A percentile compares a stretch with the other conserved stretches of the same genome.
These are phyloP conservation scores for Solanum rostratum DNA, from an alignment of 257 asterid species.

Conservation along the genomic window DNA sequence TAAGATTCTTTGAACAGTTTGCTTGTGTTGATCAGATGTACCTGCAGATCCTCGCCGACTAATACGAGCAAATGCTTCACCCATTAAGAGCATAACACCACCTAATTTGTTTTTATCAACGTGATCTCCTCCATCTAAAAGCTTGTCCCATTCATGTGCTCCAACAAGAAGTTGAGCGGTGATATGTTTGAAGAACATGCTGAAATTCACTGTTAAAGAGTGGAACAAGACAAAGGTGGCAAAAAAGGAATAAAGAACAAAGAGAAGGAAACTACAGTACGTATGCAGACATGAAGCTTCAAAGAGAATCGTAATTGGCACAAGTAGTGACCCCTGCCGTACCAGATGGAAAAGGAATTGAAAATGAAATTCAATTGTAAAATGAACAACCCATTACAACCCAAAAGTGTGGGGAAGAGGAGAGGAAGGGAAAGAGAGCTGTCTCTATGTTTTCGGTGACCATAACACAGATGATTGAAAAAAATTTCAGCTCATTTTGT, in stretches of 20 bases:
- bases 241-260: not conserved
- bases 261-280: not conserved
- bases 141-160: constrained; percentile 54
- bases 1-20: constrained; percentile 1
- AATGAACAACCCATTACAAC: not conserved
- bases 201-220: constrained; percentile 36
- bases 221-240: constrained; percentile 6
- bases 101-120: constrained; percentile 12
- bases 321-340: not conserved
- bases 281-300: not conserved
- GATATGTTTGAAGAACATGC: constrained; percentile 62
- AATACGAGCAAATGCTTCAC: constrained; percentile 67
- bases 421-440: not conserved
- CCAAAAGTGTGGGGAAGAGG: not conserved
- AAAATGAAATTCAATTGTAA: not conserved
- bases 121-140: constrained; percentile 21
- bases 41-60: constrained; percentile 94
- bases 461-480: not conserved
- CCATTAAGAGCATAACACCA: constrained; percentile 44
- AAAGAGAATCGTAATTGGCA: not conserved
- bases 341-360: not conserved
- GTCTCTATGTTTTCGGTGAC: not conserved
- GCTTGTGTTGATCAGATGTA: constrained; percentile 16
- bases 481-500: not conserved
- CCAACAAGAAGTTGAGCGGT: constrained; percentile 64